Evolutionary conservation across 2,329 filamentous ascomycete species (phyloP).

Genomic region (Ophiostoma ips): DNA sequence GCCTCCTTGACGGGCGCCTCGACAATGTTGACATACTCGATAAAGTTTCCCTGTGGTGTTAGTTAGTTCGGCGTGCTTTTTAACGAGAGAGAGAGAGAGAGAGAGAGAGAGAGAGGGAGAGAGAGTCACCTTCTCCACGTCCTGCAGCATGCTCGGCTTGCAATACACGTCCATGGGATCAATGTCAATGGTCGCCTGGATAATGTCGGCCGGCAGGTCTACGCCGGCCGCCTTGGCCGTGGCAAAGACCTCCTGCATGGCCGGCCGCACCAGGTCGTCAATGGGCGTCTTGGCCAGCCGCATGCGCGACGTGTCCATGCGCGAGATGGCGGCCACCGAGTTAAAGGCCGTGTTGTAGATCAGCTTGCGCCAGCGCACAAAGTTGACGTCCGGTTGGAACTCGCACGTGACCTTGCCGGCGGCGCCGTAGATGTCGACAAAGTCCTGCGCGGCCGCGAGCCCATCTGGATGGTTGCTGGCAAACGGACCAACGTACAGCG

Average conservation of each 20-base stretch:
- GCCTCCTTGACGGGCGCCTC: slow-evolving; percentile 42
- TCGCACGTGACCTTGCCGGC: slow-evolving; percentile 61
- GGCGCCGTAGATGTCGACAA: slow-evolving; percentile 45
- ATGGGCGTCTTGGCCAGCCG: slow-evolving; percentile 3
- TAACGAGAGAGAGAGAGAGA: no score
- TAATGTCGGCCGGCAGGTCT: slow-evolving; percentile 27
- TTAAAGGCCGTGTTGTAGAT: slow-evolving; percentile 11
- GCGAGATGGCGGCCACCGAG: slow-evolving; percentile 5
- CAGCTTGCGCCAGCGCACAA: slow-evolving; percentile 10
- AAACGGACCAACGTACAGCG: not conserved
- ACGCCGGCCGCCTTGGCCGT: slow-evolving; percentile 30
- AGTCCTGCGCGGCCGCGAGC: not conserved
- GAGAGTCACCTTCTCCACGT: slow-evolving; percentile 31
- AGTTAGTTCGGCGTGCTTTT: no score
- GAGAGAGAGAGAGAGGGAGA: no score
- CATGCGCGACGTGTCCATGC: slow-evolving; percentile 9
- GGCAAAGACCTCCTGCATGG: slow-evolving; percentile 37
- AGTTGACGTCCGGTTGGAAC: slow-evolving; percentile 28
- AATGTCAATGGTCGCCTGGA: slow-evolving; percentile 30
- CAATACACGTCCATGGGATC: slow-evolving; percentile 36
- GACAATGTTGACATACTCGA: slow-evolving; percentile 42
- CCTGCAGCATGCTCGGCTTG: slow-evolving; percentile 39
- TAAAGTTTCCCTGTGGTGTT: slow-evolving; percentile 32
- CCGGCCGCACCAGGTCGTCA: slow-evolving; percentile 29
- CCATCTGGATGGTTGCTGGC: not conserved